Evolutionary conservation across 164 flowering plant species (phyloP).

Genomic region (Aristolochia californica): DNA sequence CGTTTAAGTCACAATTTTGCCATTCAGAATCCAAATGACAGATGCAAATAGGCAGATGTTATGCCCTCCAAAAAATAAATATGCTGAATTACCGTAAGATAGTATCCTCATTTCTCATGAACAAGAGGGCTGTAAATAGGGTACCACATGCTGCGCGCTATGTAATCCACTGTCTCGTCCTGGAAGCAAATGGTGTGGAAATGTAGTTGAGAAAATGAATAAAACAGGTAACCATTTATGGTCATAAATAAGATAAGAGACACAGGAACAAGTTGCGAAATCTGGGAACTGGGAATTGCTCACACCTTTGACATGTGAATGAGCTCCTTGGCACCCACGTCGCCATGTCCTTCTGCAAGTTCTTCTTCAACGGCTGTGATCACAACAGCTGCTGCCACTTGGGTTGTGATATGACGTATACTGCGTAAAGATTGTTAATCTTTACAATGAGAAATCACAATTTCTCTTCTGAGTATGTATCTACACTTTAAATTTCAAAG

Average conservation of each 20-base stretch:
- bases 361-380: constrained; percentile 74
- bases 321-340: constrained; percentile 65
- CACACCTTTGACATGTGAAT: constrained; percentile 71
- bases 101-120: constrained; percentile 26
- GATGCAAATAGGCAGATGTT: no score
- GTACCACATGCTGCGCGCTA: constrained; percentile 78
- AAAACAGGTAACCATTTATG: neutral
- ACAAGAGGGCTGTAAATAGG: constrained; percentile 91
- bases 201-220: neutral
- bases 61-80: no score
- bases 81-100: no score
- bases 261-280: neutral
- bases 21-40: no score
- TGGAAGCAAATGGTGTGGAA: constrained; percentile 13
- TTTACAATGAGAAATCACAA: no score
- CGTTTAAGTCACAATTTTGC: no score
- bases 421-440: constrained; percentile 21
- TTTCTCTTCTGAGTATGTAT: no score
- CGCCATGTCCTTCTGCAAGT: constrained; percentile 81
- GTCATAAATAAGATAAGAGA: neutral
- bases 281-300: neutral
- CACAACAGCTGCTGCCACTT: constrained; percentile 90
- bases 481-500: no score
- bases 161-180: constrained; percentile 67
- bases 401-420: constrained; percentile 79